Base-by-base conservation (phyloP, 768 basidiomycete species). In the Pisolithus tinctorius region DNA sequence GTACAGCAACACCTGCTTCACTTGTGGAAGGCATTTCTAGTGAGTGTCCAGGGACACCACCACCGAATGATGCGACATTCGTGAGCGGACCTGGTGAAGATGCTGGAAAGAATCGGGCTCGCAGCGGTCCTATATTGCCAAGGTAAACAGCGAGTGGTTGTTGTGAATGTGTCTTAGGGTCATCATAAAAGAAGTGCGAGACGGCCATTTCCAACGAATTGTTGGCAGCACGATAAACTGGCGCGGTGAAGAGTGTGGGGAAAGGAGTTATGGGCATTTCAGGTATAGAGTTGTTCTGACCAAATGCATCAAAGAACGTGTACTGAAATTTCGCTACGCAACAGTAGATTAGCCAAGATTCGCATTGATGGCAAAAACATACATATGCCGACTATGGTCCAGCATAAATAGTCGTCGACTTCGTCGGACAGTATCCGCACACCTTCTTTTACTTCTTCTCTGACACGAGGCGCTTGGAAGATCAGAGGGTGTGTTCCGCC, bases 331-430 rank as follows among this genome's bases (percentile, higher is more conserved):
- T 92, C 49, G 91, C 90, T 93, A 58, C 17, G 62, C 55, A 49
- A 23, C 14, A 3, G 42, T 50, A 52, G 48, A 59, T 69, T 43
- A 60, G 57, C 55, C 51, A 53, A 45, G 51, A 50, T 47, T 51
- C 53, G 27, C 44, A 10, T 16, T 49, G 45, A 43, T 26, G 45
- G 50, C 53, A 45, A 52, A 20, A 60, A 73, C 87, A 68, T 70
- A 93, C 93, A 91, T 48, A 95, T 93, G 37, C 93, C 91, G 57
- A 93, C 91, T 59, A 96, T 93, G 11, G 91, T 92, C 93, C 93
- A 96, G 62, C 89, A 92, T 51, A 94, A 72, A 73, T 92, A 94
- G 64, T 96, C 93, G 64, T 96, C 93, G 6, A 96, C 89, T 67
- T 92, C 88, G 59, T 95, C 93, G 23, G 82, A 85, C 49, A 90